Evolutionary conservation across 345 rosid genomes (phyloP), one percentile per base, ranked within the genome.

Genomic region (Linum usitatissimum): DNA sequence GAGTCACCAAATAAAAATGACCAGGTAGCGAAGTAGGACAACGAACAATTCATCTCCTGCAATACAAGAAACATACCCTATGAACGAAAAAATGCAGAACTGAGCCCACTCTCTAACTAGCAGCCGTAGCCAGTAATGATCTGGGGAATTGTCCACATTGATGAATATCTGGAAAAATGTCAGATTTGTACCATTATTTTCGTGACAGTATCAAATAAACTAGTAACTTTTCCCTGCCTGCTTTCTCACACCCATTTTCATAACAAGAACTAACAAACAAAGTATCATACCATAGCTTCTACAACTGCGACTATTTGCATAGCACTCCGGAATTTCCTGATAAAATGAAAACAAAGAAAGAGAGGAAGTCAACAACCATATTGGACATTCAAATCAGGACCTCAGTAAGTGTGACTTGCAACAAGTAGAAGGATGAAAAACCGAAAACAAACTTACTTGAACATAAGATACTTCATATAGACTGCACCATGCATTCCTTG

Each of bases 281-380:
- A 40, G 13, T 40, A 12, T 73, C 79, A 56, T 78, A 84, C 98
- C 84, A 84, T 80, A 55, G 82, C 80, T 84, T 89, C 96, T 23
- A 90, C 86, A 87, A 88, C 68, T 13, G 85, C 96, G 62, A 85
- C 89, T 59, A 92, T 81, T 71, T 88, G 98, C 96, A 86, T 86
- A 61, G 95, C 95, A 59, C 80, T 80, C 80, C 84, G 96, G 62
- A 92, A 92, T 75, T 85, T 92, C 82, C 98, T 92, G 73, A 57
- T 23, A 23, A 23, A 23, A 23, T 23, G 1, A 23, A 23, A 23
- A 23, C 1, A 23, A 23, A 23, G 1, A 76, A 20, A 10, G 20
- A 64, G 53, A 58, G 36, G 66, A 42, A 57, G 17, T n/a, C 3
- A 54, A 23, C 28, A 23, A 23, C 28, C 28, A 23, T 23, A 23